Base-by-base conservation (phyloP, 495 filamentous ascomycete genomes). In the Amphirosellinia nigrospora region DNA sequence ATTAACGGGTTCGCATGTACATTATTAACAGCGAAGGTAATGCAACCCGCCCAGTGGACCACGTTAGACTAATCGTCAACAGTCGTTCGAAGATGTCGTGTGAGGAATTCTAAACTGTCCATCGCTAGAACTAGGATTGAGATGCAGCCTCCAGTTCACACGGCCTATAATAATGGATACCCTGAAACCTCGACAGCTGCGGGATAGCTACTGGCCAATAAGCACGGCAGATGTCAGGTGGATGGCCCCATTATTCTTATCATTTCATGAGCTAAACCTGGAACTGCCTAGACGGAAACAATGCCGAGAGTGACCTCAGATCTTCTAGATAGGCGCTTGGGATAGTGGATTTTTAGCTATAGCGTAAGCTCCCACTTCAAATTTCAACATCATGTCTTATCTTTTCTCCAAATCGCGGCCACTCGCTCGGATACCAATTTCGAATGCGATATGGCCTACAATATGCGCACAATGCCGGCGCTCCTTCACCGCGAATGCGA, bases 401-500 rank as follows among this genome's bases (percentile, higher is more conserved):
- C 39, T 68, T 23, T 48, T 74, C 52, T 70, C 68, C 38, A 61
- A 46, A 6, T 43, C 68, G 38, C 45, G 41, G 23, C 15, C 26
- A 13, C 66, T 71, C 48, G 48, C 15, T 10, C 58, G 74, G 26
- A 69, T 59, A 62, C 50, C 67, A 39, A 26, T 70, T 19, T 39
- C 59, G 21, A 71, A 58, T 4, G 55, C 72, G 48, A 64, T 63
- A 19, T 45, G 55, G 19, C 32, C 70, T 56, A 56, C 72, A 32
- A 69, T 82, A 64, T 86, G 84, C 78, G 75, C 80, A 16, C 74
- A 75, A 78, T 87, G 83, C 70, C 75, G 80, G 26, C 79, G 82
- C 26, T 62, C 80, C 62, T 90, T 94, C 76, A 82, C 85, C 36
- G 85, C 85, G 23, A 85, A 83, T 23, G 58, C 86, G 2, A 36